These are phyloP conservation scores for Scopulariopsis brevicaulis DNA, from an alignment of 2,329 filamentous ascomycete genomes.

Conservation along the genomic window DNA sequence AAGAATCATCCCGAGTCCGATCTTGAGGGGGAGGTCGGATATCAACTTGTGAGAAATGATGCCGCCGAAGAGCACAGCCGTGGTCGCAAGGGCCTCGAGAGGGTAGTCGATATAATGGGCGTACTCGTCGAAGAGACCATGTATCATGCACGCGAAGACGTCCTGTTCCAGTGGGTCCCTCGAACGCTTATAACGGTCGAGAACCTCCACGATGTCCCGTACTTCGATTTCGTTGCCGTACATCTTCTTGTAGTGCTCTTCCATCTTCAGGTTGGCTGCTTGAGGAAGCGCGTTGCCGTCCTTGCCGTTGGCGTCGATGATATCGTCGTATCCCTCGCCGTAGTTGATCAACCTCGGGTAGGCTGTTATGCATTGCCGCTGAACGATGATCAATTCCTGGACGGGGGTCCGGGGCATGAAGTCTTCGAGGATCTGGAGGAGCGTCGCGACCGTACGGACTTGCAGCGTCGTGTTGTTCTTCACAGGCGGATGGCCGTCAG, in stretches of 20 bases:
- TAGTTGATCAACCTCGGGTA: constrained; percentile 96
- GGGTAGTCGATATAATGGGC: constrained; percentile 92
- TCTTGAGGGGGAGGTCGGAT: constrained; percentile 79
- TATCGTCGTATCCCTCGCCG: constrained; percentile 80
- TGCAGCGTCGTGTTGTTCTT: constrained; percentile 64
- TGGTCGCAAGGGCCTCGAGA: constrained; percentile 88
- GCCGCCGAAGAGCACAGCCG: constrained; percentile 89
- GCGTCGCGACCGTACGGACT: constrained; percentile 71
- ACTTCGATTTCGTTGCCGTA: constrained; percentile 86
- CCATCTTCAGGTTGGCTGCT: constrained; percentile 82
- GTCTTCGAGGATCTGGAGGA: constrained; percentile 71
- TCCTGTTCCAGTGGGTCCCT: constrained; percentile 79
- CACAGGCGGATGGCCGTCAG: constrained; percentile 44
- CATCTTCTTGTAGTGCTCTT: constrained; percentile 96
- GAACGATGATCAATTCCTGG: constrained; percentile 65
- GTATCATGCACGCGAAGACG: constrained; percentile 96
- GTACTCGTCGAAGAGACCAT: constrained; percentile 95
- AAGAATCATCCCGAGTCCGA: constrained; percentile 95
- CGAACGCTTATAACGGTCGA: constrained; percentile 82
- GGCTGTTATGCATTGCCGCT: constrained; percentile 79
- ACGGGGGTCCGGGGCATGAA: constrained; percentile 47
- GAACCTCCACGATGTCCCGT: constrained; percentile 70
- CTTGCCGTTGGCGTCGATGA: constrained; percentile 76
- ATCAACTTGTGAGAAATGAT: constrained; percentile 92
- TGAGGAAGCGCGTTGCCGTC: constrained; percentile 71